Percentiles rank a stretch among this genome's conserved stretches.
phyloP scores from a whole-genome alignment of 2,329 filamentous ascomycete species.

The Penicillium sclerotiorum region DNA sequence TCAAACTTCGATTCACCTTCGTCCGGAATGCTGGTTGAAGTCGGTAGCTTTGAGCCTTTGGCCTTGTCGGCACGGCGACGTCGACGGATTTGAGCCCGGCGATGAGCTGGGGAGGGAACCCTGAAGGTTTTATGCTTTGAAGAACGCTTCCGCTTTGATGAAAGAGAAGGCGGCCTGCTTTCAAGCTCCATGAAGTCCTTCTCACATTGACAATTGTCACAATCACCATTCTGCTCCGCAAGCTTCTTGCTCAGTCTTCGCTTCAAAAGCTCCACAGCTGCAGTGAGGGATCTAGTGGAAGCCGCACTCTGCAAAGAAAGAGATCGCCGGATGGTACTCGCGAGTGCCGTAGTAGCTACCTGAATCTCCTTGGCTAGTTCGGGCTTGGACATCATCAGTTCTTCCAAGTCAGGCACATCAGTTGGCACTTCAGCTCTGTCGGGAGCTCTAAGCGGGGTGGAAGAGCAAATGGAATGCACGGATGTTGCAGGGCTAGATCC shows the following conservation, averaged over 20 bases:
- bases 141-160: no score
- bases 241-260: neutral
- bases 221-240: no score
- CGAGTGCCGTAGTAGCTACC: neutral
- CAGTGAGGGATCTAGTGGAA: constrained; percentile 13
- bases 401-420: no score
- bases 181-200: no score
- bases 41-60: neutral
- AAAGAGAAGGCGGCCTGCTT: no score
- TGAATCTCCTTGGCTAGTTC: neutral
- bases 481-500: neutral
- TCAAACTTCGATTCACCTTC: constrained; percentile 12
- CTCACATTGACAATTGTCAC: no score
- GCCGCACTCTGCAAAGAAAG: no score
- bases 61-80: constrained; percentile 10
- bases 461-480: neutral
- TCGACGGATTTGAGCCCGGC: constrained; percentile 4
- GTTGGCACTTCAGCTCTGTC: no score
- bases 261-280: constrained; percentile 18
- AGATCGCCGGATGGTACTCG: no score
- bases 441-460: neutral
- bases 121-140: neutral
- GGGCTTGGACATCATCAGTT: no score
- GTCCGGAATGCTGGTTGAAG: neutral
- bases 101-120: neutral